Base-by-base conservation (phyloP, 2,329 filamentous ascomycete genomes). In the Paraphoma sp. region DNA sequence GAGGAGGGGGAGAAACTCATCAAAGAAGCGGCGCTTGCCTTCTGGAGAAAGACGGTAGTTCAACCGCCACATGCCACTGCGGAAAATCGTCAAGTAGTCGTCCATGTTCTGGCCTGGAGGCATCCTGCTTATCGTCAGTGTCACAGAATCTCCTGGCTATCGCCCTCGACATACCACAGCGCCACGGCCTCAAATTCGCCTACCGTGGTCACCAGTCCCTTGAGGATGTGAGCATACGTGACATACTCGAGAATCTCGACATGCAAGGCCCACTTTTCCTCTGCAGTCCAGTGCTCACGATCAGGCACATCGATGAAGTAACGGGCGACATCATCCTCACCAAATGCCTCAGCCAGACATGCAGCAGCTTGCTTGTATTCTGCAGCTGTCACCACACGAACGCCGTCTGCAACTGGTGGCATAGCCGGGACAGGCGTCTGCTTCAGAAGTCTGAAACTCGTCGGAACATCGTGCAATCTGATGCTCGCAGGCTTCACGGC, bases 171-270 rank as follows among this genome's bases (percentile, higher is more conserved):
- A 72, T 81, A 92, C 91, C 91, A 95, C 50, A 95, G 81, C 54
- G 90, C 90, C 52, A 95, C 88, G 62, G 87, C 89, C 64, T 92
- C 91, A 70, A 90, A 92, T 70, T 93, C 86, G 16, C 91, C 92
- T 59, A 91, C 87, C 53, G 89, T 87, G 45, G 90, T 89, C 52
- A 91, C 91, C 56, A 92, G 76, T 53, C 91, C 92, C 65, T 88
- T 88, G 69, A 90, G 83, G 75, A 87, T 87, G 74, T 93, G 90
- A 57, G 90, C 87, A 55, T 91, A 90, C 48, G 88, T 88, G 65
- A 92, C 84, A 77, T 92, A 93, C 65, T 87, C 88, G 81, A 94
- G 86, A 66, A 93, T 89, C 72, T 89, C 85, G 64, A 90, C 83
- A 75, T 95, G 91, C 45, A 95, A 82, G 63, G 87, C 85, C 88